Base-by-base conservation (phyloP, 768 basidiomycete species). In the Macrolepiota dolichaula region DNA sequence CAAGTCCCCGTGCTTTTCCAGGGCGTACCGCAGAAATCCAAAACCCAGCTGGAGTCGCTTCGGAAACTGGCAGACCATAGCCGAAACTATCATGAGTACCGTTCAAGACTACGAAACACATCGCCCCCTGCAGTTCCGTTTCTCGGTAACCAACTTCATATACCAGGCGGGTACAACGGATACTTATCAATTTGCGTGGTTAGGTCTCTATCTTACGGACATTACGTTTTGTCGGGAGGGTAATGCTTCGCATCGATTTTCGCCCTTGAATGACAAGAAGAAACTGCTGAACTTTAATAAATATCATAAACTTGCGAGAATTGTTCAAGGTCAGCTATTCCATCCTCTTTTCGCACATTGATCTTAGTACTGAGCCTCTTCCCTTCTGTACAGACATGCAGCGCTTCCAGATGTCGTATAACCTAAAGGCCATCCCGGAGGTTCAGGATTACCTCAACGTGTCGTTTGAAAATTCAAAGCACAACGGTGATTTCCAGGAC, bases 181-280 rank as follows among this genome's bases (percentile, higher is more conserved):
- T 9, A 4, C 47, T 54, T 25, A 64, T 40, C 51, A 19, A 44
- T 32, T 7, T 3, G 35, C 6, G 12, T 67, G 38, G 57, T 7
- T 62, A 92, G 91, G 91, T 52, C 78, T 94, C 37, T 95, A 94
- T 72, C 77, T 96, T 63, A 94, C 94, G 10, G 94, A 96, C 72
- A 82, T 97, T 62, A 98, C 94, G 5, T 98, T 98, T 74, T 96
- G 94, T 70, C 86, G 91, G 42, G 96, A 98, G 69, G 96, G 96
- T 19, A 98, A 98, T 71, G 89, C 92, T 15, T 89, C 91, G 13
- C 80, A 89, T 66, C 84, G 96, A 65, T 83, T 86, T 15, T 92
- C 95, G 4, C 91, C 94, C 0, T 72, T 85, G 59, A 86, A 86
- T 57, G 79, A 89, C 1, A 82, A 82, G 61, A 88, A 92, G 74